A percentile compares a stretch with the other conserved stretches of the same genome.
These are phyloP conservation scores for Ophiostoma pallidulum DNA, from an alignment of 2,329 filamentous ascomycete species.

Conservation along the genomic window DNA sequence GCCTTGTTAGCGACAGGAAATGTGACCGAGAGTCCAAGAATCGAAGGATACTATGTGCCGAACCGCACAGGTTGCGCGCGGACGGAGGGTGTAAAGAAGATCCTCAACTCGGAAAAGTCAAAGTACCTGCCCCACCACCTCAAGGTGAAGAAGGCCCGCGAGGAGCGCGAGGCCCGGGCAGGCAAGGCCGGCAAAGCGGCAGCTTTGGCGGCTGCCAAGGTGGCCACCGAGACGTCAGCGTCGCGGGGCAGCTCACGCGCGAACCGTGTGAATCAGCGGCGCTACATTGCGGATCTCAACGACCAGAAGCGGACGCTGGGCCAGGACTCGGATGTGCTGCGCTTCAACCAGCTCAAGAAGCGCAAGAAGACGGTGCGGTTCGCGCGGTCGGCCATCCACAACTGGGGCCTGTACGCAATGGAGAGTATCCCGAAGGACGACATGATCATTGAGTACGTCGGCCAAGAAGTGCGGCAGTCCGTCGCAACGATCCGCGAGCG, in stretches of 20 bases:
- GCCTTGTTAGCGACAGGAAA: slow-evolving; percentile 18
- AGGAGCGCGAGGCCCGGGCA: slow-evolving; percentile 75
- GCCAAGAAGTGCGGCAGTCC: slow-evolving; percentile 92
- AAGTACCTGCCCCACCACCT: slow-evolving; percentile 97
- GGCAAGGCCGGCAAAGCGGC: slow-evolving; percentile 53
- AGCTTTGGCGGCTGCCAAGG: slow-evolving; percentile 60
- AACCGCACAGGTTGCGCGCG: slow-evolving; percentile 79
- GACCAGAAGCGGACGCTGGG: slow-evolving; percentile 83
- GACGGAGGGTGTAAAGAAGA: slow-evolving; percentile 90
- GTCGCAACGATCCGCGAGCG: slow-evolving; percentile 94
- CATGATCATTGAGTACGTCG: slow-evolving; percentile 99
- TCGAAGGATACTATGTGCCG: slow-evolving; percentile 67
- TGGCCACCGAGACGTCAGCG: slow-evolving; percentile 68
- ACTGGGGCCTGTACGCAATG: slow-evolving; percentile 96
- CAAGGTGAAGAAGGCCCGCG: slow-evolving; percentile 83
- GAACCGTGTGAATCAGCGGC: slow-evolving; percentile 91
- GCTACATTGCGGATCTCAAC: slow-evolving; percentile 88
- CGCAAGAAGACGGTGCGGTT: slow-evolving; percentile 99
- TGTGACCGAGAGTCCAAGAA: slow-evolving; percentile 26
- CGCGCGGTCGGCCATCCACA: slow-evolving; percentile 93
- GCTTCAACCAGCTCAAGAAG: slow-evolving; percentile 99
- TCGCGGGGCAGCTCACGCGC: slow-evolving; percentile 76
- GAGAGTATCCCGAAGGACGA: slow-evolving; percentile 96
- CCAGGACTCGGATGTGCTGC: slow-evolving; percentile 79
- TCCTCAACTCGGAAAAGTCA: slow-evolving; percentile 93